A percentile compares a stretch with the other conserved stretches of the same genome.
These are phyloP conservation scores for Malassezia equina DNA, from an alignment of 1,284 basidiomycete species.

Conservation along the genomic window DNA sequence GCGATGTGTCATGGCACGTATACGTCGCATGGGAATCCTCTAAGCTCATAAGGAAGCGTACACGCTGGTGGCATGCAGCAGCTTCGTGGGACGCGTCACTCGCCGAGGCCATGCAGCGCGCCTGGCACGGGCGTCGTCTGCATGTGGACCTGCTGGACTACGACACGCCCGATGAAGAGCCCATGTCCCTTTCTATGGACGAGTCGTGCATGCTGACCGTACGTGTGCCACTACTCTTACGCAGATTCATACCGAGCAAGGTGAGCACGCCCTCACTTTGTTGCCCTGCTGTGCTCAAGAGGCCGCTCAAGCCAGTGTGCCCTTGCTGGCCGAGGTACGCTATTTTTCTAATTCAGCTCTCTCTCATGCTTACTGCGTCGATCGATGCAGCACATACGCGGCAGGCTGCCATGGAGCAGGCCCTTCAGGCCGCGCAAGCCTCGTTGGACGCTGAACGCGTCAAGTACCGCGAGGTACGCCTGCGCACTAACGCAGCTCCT, in stretches of 20 bases:
- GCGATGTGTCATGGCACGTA: neutral
- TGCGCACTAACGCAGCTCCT: neutral
- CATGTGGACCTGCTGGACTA: conserved; percentile 3
- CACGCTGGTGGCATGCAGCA: neutral
- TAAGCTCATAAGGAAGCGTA: neutral
- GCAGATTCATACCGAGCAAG: neutral
- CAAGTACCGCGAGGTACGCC: conserved; percentile 15
- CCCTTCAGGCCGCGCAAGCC: neutral
- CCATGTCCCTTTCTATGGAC: neutral
- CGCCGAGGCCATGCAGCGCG: neutral
- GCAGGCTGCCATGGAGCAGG: neutral
- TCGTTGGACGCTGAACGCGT: conserved; percentile 8
- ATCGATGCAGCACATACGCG: neutral
- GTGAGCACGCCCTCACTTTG: neutral
- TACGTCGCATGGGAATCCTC: conserved; percentile 1
- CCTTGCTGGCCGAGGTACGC: conserved; percentile 1
- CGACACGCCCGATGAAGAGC: neutral
- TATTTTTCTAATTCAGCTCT: neutral
- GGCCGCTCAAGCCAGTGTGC: neutral
- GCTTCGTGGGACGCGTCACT: neutral
- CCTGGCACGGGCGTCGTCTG: neutral
- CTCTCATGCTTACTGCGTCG: neutral
- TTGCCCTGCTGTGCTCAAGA: neutral
- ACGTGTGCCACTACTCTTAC: neutral
- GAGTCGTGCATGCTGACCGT: neutral